A percentile compares a stretch with the other conserved stretches of the same genome.
phyloP scores from a whole-genome alignment of 2,329 filamentous ascomycete species.

The Arthrobotrys sinensis region DNA sequence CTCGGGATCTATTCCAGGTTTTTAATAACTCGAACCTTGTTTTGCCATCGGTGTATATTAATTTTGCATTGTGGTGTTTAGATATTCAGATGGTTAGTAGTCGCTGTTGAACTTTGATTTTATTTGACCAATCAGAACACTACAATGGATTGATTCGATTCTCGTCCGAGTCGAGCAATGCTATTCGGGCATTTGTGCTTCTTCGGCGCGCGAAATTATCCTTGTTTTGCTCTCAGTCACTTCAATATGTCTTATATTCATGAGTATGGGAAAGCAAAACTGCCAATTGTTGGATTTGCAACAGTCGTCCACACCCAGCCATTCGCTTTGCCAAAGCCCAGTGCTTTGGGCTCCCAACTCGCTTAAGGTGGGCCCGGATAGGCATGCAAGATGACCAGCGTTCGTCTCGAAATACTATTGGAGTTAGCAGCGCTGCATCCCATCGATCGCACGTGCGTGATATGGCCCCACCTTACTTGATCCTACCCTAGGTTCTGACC shows the following conservation, averaged over 20 bases:
- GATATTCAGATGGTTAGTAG: no score
- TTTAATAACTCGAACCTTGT: background rate
- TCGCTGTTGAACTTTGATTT: no score
- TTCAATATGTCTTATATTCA: background rate
- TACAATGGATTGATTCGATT: no score
- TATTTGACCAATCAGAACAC: background rate
- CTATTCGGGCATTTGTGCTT: no score
- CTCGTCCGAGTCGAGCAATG: no score
- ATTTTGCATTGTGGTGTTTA: no score
- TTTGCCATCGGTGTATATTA: no score
- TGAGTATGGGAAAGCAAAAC: background rate
- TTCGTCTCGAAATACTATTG: slow-evolving; percentile 10
- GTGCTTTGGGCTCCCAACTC: slow-evolving; percentile 8
- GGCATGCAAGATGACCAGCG: background rate
- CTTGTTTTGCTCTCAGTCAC: background rate
- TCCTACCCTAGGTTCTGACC: background rate
- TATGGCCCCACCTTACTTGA: background rate
- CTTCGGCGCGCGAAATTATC: no score
- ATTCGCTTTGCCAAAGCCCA: background rate
- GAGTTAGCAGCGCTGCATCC: background rate
- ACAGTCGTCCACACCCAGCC: background rate
- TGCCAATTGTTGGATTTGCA: background rate
- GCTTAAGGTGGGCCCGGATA: slow-evolving; percentile 8
- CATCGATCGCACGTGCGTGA: slow-evolving; percentile 12
- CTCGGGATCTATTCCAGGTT: background rate